These are phyloP conservation scores for Kluyveromyces sp. DNA, from an alignment of 1,139 yeast genomes.

Conservation along the genomic window DNA sequence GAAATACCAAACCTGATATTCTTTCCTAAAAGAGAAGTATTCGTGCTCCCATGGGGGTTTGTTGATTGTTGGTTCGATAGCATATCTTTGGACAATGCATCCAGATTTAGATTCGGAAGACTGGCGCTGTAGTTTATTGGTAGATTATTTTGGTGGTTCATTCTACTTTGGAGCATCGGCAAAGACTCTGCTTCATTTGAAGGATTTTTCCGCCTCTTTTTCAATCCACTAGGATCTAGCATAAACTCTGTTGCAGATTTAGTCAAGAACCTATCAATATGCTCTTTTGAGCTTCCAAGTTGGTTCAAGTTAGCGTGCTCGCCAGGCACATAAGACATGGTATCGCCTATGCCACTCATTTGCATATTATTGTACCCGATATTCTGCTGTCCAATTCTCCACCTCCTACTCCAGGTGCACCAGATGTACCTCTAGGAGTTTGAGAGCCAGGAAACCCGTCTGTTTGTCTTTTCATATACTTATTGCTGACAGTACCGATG, in stretches of 20 bases:
- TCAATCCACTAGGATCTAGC: constrained; percentile 28
- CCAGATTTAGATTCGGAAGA: constrained; percentile 5
- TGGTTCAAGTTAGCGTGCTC: constrained; percentile 5
- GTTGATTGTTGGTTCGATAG: neutral
- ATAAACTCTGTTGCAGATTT: constrained; percentile 11
- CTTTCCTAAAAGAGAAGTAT: neutral
- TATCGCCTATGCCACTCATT: neutral
- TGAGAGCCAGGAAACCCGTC: neutral
- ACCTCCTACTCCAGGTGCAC: no score
- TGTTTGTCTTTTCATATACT: constrained; percentile 12
- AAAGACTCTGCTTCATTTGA: constrained; percentile 1
- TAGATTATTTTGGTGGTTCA: neutral
- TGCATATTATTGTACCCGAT: neutral
- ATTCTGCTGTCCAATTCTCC: neutral
- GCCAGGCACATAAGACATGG: constrained; percentile 4
- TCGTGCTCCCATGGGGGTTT: neutral
- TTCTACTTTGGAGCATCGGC: neutral
- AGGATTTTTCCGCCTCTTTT: constrained; percentile 17
- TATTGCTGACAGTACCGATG: constrained; percentile 23
- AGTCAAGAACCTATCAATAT: constrained; percentile 4
- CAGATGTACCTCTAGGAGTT: neutral
- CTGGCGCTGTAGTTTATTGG: constrained; percentile 2
- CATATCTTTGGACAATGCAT: constrained; percentile 2
- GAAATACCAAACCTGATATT: constrained; percentile 3
- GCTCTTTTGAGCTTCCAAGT: constrained; percentile 2